Evolutionary conservation across 805 yeast genomes (phyloP), one percentile per base, ranked within the genome.

Genomic region (Kockiozyma suomiensis): DNA sequence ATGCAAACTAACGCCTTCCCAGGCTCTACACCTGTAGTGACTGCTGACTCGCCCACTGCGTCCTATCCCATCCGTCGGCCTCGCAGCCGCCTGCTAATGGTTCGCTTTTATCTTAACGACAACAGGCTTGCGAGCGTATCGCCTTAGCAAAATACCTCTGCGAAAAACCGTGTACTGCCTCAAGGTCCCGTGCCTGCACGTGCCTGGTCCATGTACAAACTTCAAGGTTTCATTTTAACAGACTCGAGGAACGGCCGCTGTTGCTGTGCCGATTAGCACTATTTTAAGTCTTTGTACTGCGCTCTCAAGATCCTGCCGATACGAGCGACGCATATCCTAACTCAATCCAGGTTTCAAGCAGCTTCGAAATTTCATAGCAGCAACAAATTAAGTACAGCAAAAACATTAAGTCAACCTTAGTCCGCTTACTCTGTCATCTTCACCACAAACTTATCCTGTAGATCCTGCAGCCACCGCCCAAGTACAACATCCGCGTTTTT

Each of bases 381-480:
- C 6, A 30, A n/a, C 6, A 30, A 30, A 30, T 6, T 7, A 30
- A 30, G 10, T 7, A 30, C 10, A 30, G 10, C 6, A 38, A 38
- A 6, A 5, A 37, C 7, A 37, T n/a, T 19, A 10, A 12, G 25
- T 19, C 19, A 10, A 19, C n/a, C 25, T 17, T 26, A 4, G n/a
- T 40, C 33, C 10, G 33, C 32, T 23, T 26, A 46, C 15, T 32
- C 46, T 17, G 46, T 45, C 61, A 57, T 50, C 49, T 38, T 37
- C 46, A 46, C 51, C 45, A 57, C 56, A 47, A 57, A 57, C 46
- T 48, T 32, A 32, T 32, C 53, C 37, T 57, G 61, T 50, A 52
- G 13, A 4, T 46, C 45, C 38, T 43, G 42, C 8, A 57, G 54
- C 61, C 61, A 57, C 43, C 43, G 23, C 30, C 54, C 50, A 12